Percentiles rank a stretch among this genome's conserved stretches.
phyloP scores from a whole-genome alignment of 805 yeast genomes.

The Hanseniaspora clermontiae region DNA sequence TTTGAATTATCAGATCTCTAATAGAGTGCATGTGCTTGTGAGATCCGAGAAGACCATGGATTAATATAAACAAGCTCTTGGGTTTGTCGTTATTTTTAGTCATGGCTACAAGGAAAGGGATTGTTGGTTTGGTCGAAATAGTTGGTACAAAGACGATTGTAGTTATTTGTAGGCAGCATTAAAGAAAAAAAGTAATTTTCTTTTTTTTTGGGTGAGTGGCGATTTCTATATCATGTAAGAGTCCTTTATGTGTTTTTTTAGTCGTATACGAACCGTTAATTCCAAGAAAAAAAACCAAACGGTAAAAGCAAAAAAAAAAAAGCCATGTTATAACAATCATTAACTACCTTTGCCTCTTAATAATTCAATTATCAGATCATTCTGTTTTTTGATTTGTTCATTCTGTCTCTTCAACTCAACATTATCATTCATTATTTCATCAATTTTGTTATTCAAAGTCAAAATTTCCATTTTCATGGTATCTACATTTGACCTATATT shows the following conservation, averaged over 20 bases:
- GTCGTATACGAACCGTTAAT: neutral
- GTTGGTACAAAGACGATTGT: neutral
- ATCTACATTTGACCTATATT: neutral
- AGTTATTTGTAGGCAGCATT: too few relatives aligned
- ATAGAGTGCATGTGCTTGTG: constrained; percentile 43
- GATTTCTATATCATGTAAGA: too few relatives aligned
- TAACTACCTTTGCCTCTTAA: neutral
- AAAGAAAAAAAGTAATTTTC: too few relatives aligned
- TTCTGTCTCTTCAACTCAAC: neutral
- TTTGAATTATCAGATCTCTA: constrained; percentile 32
- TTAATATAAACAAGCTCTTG: constrained; percentile 52
- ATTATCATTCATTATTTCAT: neutral
- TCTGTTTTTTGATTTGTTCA: neutral
- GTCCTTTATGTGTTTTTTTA: too few relatives aligned
- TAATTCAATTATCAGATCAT: neutral
- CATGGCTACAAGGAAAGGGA: neutral
- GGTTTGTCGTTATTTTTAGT: neutral
- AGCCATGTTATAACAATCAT: neutral
- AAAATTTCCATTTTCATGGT: neutral
- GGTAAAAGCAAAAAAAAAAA: neutral
- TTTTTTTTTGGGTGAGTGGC: too few relatives aligned
- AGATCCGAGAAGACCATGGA: constrained; percentile 73
- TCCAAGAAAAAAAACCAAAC: too few relatives aligned
- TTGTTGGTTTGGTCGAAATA: neutral
- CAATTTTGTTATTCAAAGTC: neutral